Conservation (phyloP, 2,329 filamentous ascomycete genomes). For the Amauroascus verrucosus region DNA sequence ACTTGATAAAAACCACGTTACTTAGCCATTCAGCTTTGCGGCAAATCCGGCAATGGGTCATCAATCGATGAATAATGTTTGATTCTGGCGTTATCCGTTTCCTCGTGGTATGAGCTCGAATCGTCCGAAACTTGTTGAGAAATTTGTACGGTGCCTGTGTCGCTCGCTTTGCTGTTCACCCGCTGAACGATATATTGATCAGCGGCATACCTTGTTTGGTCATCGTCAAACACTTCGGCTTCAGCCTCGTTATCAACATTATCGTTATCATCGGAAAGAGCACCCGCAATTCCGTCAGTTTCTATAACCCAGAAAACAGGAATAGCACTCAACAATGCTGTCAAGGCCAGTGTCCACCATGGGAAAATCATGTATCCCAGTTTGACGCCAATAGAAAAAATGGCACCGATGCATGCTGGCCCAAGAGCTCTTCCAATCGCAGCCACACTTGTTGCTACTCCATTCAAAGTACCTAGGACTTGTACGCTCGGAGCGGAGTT, state of each 20-base stretch:
- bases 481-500: constrained; percentile 68
- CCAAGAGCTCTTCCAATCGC: constrained; percentile 71
- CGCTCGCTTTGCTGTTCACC: background rate
- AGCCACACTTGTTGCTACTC: constrained; percentile 72
- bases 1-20: background rate
- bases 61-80: background rate
- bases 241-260: background rate
- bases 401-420: constrained; percentile 60
- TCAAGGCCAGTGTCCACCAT: constrained; percentile 64
- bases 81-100: background rate
- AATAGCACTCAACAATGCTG: constrained; percentile 56
- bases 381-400: constrained; percentile 68
- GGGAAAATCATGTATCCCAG: constrained; percentile 66
- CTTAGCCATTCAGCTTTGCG: background rate
- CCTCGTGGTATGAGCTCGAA: background rate
- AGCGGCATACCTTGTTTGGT: background rate
- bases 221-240: background rate
- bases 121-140: background rate
- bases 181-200: background rate
- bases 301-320: constrained; percentile 66
- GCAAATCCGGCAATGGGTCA: background rate
- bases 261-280: constrained; percentile 23
- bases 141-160: background rate
- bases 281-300: constrained; percentile 53
- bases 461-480: constrained; percentile 80